phyloP scores from a whole-genome alignment of 2,329 filamentous ascomycete species.

The Cercospora canescens region DNA sequence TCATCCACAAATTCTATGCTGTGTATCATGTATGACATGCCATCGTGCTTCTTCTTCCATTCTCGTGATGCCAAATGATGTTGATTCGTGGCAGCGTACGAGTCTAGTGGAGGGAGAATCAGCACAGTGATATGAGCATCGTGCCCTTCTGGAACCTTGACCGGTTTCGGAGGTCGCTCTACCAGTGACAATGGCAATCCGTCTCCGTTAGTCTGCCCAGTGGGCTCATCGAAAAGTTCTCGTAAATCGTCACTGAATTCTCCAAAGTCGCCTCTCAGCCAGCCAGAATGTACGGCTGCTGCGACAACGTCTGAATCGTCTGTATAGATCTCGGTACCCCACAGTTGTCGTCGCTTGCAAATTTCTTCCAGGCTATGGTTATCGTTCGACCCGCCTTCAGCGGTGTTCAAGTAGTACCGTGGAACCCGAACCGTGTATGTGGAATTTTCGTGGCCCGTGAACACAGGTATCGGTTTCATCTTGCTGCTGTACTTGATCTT shows the following conservation, averaged over 20 bases:
- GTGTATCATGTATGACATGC: conserved; percentile 83
- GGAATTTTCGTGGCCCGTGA: conserved; percentile 80
- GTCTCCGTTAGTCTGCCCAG: conserved; percentile 37
- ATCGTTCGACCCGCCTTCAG: conserved; percentile 19
- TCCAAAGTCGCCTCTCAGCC: conserved; percentile 85
- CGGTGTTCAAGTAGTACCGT: conserved; percentile 64
- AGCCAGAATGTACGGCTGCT: conserved; percentile 89
- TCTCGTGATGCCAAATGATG: conserved; percentile 81
- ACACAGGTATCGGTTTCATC: conserved; percentile 73
- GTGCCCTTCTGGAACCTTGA: conserved; percentile 64
- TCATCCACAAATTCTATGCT: conserved; percentile 85
- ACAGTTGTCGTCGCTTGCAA: conserved; percentile 75
- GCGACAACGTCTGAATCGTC: conserved; percentile 94
- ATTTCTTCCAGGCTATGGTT: conserved; percentile 75
- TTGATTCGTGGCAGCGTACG: conserved; percentile 72
- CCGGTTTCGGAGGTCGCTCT: conserved; percentile 54
- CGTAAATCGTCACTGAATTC: conserved; percentile 46
- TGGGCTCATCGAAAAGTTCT: conserved; percentile 36
- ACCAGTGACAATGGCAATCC: conserved; percentile 21
- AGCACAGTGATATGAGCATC: conserved; percentile 87
- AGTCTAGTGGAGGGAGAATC: conserved; percentile 75
- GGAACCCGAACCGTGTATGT: conserved; percentile 87
- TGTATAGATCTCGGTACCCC: conserved; percentile 93
- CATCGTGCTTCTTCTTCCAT: conserved; percentile 77
- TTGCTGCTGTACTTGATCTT: conserved; percentile 60